phyloP scores from a whole-genome alignment of 257 asterid genomes.

The Buddleja alternifolia region DNA sequence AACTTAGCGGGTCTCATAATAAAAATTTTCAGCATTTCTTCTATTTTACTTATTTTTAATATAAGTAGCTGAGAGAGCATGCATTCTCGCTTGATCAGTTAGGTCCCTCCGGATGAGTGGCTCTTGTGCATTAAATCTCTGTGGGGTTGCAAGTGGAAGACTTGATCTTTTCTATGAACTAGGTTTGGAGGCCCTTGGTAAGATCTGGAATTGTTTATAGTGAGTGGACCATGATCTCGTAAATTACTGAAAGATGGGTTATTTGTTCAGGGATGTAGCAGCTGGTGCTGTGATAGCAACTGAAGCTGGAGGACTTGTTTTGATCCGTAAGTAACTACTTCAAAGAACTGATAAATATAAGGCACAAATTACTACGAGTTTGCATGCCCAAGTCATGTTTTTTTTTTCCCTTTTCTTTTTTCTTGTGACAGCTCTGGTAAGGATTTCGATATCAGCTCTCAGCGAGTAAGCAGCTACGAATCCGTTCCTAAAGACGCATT shows the following conservation, averaged over 20 bases:
- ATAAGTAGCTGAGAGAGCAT: constrained; percentile 19
- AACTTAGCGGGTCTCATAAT: constrained; percentile 15
- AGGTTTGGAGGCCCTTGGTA: constrained; percentile 94
- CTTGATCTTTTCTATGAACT: constrained; percentile 76
- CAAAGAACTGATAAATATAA: no score
- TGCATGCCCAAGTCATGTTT: neutral
- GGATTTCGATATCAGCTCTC: constrained; percentile 71
- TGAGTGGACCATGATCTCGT: constrained; percentile 4
- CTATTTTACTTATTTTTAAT: neutral
- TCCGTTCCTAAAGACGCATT: constrained; percentile 64
- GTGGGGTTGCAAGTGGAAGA: constrained; percentile 90
- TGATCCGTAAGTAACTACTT: constrained; percentile 74
- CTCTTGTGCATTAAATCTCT: constrained; percentile 85
- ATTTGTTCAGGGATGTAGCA: constrained; percentile 76
- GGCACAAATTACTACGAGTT: neutral
- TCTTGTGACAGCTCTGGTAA: constrained; percentile 58
- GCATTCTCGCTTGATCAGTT: constrained; percentile 46
- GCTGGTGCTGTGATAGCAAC: constrained; percentile 83
- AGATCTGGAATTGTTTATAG: constrained; percentile 7
- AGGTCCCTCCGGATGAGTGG: constrained; percentile 88
- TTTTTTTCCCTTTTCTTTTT: no score
- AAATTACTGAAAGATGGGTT: constrained; percentile 15
- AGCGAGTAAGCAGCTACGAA: constrained; percentile 81
- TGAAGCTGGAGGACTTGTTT: constrained; percentile 84
- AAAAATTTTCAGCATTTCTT: neutral